Base-by-base conservation (phyloP, 1,284 basidiomycete species). In the Papiliotrema terrestris region DNA sequence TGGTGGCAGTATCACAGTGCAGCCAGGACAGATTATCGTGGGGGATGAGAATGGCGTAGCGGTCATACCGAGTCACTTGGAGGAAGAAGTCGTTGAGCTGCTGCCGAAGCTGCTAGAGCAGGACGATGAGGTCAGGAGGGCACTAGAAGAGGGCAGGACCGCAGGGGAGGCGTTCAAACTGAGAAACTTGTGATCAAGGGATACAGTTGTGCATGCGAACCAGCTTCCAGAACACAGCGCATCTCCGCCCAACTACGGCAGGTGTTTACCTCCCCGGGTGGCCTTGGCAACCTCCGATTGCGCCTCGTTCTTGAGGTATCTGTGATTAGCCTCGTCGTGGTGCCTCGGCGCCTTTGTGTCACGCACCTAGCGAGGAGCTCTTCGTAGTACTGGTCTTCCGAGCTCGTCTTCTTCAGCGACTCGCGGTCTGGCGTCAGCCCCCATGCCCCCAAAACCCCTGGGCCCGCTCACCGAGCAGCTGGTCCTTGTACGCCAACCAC, bases 261-360 rank as follows among this genome's bases (percentile, higher is more conserved):
- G 44, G 39, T 37, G 49, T 32, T 61, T 57, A 15, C 60, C 60
- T 1, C 52, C 57, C 38, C 60, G 47, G 3, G 60, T 61, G 14
- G 60, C 57, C 43, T 61, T 61, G 1, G 60, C 60, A 5, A 61
- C 60, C 46, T 59, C 57, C 1, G 55, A 57, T 26, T 59, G 53
- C 29, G 60, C 60, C 46, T 58, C 55, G 48, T 61, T 59, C 20
- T 52, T 56, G 45, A 61, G 57, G 38, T 61, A 61, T 25, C 60
- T 58, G 39, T 8, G 5, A 17, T 41, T 17, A 41, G 39, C 39
- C 39, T 41, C 20, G 5, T 41, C 29, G 11, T 32, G 29, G 39
- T 17, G 15, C 17, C 6, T 41, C 15, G 17, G 17, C n/a, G n/a
- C 5, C 15, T n/a, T 5, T 41, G 20, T 20, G 17, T 20, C 8